phyloP scores from a whole-genome alignment of 1,284 basidiomycete genomes.

The Xerocomus amazonicus region DNA sequence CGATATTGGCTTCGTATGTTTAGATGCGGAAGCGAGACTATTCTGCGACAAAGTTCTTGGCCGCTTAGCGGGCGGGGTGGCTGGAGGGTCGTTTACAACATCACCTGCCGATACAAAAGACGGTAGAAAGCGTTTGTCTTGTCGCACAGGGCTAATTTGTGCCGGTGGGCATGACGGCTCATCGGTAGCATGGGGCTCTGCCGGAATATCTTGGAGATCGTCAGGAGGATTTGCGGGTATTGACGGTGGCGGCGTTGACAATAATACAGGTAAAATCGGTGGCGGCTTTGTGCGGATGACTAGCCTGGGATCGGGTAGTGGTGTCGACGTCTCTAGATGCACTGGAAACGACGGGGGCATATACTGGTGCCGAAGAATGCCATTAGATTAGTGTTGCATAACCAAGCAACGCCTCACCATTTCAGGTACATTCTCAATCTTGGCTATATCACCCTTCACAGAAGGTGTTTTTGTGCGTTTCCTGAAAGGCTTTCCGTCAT shows the following conservation, averaged over 20 bases:
- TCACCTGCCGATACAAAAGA: slow-evolving; percentile 8
- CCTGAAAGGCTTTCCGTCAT: neutral
- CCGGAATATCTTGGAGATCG: slow-evolving; percentile 6
- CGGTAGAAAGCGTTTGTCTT: slow-evolving; percentile 20
- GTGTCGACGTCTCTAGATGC: slow-evolving; percentile 30
- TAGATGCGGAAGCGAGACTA: neutral
- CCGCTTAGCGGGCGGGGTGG: slow-evolving; percentile 19
- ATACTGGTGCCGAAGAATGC: slow-evolving; percentile 22
- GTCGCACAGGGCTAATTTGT: slow-evolving; percentile 5
- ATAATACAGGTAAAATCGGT: slow-evolving; percentile 25
- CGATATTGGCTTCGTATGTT: slow-evolving; percentile 1
- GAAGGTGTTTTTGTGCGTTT: slow-evolving; percentile 2
- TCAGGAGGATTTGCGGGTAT: slow-evolving; percentile 12
- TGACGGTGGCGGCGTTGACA: slow-evolving; percentile 18
- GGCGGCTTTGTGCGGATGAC: slow-evolving; percentile 26
- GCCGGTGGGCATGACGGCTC: slow-evolving; percentile 13
- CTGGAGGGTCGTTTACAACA: slow-evolving; percentile 1
- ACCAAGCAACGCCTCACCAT: slow-evolving; percentile 21
- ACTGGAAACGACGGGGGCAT: slow-evolving; percentile 33
- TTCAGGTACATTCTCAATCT: slow-evolving; percentile 30
- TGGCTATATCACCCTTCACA: slow-evolving; percentile 11
- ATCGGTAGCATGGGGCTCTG: slow-evolving; percentile 8
- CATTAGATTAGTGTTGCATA: slow-evolving; percentile 11
- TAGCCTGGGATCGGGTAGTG: slow-evolving; percentile 14
- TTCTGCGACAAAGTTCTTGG: slow-evolving; percentile 11